phyloP scores from a whole-genome alignment of 148 eudicot species.

The Euryodendron excelsum region DNA sequence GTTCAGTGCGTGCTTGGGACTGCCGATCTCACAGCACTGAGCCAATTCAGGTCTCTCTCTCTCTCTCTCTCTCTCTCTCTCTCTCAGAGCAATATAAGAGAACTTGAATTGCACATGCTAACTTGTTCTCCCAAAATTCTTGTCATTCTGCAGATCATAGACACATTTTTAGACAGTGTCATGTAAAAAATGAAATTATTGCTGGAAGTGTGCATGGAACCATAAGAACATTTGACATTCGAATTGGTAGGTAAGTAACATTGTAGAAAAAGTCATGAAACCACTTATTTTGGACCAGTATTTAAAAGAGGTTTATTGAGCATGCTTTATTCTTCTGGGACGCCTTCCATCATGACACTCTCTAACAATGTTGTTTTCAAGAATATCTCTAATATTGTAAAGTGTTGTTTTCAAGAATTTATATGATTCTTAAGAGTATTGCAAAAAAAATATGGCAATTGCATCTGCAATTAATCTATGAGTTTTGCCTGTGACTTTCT shows the following conservation, averaged over 20 bases:
- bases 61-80: conserved; percentile 16
- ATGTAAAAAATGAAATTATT: conserved; percentile 87
- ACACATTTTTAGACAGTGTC: conserved; percentile 85
- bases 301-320: not conserved
- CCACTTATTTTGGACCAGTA: not conserved
- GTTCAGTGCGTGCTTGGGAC: conserved; percentile 90
- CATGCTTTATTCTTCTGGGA: not conserved
- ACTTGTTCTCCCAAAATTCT: conserved; percentile 5
- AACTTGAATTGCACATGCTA: conserved; percentile 1
- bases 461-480: not conserved
- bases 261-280: conserved; percentile 1
- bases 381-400: not conserved
- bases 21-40: conserved; percentile 92
- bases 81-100: not conserved
- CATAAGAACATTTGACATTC: conserved; percentile 91
- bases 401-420: not conserved
- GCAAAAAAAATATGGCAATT: not conserved
- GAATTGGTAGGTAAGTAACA: conserved; percentile 83
- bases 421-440: not conserved
- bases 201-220: conserved; percentile 99
- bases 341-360: not conserved
- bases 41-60: conserved; percentile 73
- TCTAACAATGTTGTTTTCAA: not conserved
- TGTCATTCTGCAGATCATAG: conserved; percentile 66
- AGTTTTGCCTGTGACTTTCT: not conserved